These are phyloP conservation scores for Lonicera japonica DNA, from an alignment of 129 eudicot species.

Conservation along the genomic window DNA sequence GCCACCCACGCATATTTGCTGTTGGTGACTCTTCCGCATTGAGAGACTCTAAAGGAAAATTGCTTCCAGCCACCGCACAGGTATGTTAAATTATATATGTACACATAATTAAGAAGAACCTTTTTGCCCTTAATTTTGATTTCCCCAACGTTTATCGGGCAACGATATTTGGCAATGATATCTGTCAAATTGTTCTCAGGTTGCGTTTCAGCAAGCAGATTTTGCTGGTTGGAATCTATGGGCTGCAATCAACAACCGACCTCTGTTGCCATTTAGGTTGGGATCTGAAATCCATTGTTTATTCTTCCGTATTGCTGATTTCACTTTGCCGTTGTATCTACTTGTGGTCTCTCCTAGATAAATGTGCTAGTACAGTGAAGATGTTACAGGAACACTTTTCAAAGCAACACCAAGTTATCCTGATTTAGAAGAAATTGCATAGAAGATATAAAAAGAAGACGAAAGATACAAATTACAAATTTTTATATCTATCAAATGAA, in stretches of 20 bases:
- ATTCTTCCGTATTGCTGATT: not conserved
- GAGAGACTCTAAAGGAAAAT: constrained; percentile 68
- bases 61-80: constrained; percentile 98
- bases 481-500: not conserved
- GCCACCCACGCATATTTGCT: constrained; percentile 96
- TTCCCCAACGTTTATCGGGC: no score
- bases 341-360: no score
- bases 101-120: no score
- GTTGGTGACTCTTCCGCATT: constrained; percentile 92
- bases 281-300: constrained; percentile 8
- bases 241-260: constrained; percentile 95
- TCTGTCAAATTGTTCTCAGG: constrained; percentile 41
- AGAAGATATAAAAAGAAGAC: no score
- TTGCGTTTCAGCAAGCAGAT: constrained; percentile 97
- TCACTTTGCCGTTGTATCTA: not conserved
- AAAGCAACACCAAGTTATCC: not conserved
- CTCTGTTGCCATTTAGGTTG: constrained; percentile 88
- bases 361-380: no score
- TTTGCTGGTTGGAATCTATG: constrained; percentile 98
- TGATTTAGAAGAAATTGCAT: no score
- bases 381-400: not conserved
- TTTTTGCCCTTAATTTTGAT: no score
- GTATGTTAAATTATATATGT: constrained; percentile 18
- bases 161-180: constrained; percentile 2
- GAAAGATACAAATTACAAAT: not conserved